phyloP scores from a whole-genome alignment of 164 flowering plant genomes.

The Liriodendron chinense region DNA sequence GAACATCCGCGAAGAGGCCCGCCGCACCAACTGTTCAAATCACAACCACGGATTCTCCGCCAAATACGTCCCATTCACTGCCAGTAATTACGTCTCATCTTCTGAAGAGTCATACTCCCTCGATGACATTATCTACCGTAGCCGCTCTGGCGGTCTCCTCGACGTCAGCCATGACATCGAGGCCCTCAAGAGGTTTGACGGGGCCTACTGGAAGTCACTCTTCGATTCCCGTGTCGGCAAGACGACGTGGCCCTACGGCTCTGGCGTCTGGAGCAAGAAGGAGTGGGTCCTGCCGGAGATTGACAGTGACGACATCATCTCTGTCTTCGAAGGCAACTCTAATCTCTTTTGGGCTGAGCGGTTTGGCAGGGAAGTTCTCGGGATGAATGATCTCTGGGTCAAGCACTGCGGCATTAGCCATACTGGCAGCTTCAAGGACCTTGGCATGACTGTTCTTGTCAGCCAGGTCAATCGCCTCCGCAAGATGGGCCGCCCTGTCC shows the following conservation, averaged over 20 bases:
- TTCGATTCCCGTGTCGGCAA: constrained; percentile 82
- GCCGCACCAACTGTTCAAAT: constrained; percentile 25
- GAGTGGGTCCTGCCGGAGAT: constrained; percentile 92
- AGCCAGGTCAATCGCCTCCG: constrained; percentile 69
- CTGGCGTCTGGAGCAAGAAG: constrained; percentile 91
- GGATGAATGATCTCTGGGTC: constrained; percentile 90
- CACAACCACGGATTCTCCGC: constrained; percentile 59
- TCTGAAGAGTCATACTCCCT: constrained; percentile 68
- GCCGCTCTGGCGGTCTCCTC: constrained; percentile 78
- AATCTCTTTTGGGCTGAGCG: constrained; percentile 92
- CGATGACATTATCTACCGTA: constrained; percentile 83
- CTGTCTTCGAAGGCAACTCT: constrained; percentile 82
- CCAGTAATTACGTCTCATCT: constrained; percentile 16
- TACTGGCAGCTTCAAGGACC: constrained; percentile 77
- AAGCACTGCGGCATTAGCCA: constrained; percentile 86
- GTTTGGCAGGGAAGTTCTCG: constrained; percentile 70
- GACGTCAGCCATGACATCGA: constrained; percentile 83
- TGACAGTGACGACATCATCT: constrained; percentile 66
- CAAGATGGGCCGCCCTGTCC: constrained; percentile 50
- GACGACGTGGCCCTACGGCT: constrained; percentile 91
- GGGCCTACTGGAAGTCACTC: constrained; percentile 63
- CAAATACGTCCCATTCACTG: constrained; percentile 72
- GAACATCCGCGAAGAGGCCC: constrained; percentile 80
- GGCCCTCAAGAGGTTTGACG: constrained; percentile 60
- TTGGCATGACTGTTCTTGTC: constrained; percentile 88